Evolutionary conservation across 2,329 filamentous ascomycete species (phyloP).

Genomic region (Drechslerella dactyloides): DNA sequence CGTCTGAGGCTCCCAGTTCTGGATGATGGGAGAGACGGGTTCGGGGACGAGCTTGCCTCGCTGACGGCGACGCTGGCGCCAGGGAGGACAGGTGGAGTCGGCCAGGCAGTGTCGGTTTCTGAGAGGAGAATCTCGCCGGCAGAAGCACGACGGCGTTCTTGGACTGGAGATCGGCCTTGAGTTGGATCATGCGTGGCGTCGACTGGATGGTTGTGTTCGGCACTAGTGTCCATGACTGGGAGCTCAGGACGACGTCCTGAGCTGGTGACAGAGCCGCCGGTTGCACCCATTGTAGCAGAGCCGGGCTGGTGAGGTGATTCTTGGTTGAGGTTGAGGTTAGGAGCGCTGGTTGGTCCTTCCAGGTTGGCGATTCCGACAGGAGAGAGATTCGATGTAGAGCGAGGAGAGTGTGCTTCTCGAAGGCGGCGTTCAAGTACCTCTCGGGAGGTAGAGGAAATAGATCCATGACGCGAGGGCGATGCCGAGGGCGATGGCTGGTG

Average conservation of each 20-base stretch:
- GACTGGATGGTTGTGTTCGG: slow-evolving; percentile 37
- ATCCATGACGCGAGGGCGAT: slow-evolving; percentile 45
- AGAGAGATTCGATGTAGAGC: slow-evolving; percentile 31
- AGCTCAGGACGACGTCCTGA: slow-evolving; percentile 14
- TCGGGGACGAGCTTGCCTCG: slow-evolving; percentile 38
- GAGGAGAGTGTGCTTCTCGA: slow-evolving; percentile 43
- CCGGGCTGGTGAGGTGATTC: too few species aligned
- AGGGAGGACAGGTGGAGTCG: slow-evolving; percentile 1
- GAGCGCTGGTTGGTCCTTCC: slow-evolving; percentile 24
- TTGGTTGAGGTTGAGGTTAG: slow-evolving; percentile 5
- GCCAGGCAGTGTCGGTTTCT: slow-evolving; percentile 47
- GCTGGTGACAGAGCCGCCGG: background rate
- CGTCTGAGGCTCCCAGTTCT: slow-evolving; percentile 34
- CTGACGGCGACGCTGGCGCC: slow-evolving; percentile 16
- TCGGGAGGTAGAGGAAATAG: slow-evolving; percentile 45
- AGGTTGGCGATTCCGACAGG: slow-evolving; percentile 30
- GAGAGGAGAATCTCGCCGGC: slow-evolving; percentile 47
- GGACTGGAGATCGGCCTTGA: slow-evolving; percentile 42
- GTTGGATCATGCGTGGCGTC: slow-evolving; percentile 45
- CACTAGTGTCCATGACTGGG: slow-evolving; percentile 41
- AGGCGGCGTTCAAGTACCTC: slow-evolving; percentile 50
- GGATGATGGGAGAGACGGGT: slow-evolving; percentile 35
- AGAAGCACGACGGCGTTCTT: slow-evolving; percentile 43
- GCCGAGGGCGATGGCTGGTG: slow-evolving; percentile 20
- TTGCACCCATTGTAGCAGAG: slow-evolving; percentile 8